Evolutionary conservation across 805 yeast genomes (phyloP).

Genomic region (Ogataea populi-albae): DNA sequence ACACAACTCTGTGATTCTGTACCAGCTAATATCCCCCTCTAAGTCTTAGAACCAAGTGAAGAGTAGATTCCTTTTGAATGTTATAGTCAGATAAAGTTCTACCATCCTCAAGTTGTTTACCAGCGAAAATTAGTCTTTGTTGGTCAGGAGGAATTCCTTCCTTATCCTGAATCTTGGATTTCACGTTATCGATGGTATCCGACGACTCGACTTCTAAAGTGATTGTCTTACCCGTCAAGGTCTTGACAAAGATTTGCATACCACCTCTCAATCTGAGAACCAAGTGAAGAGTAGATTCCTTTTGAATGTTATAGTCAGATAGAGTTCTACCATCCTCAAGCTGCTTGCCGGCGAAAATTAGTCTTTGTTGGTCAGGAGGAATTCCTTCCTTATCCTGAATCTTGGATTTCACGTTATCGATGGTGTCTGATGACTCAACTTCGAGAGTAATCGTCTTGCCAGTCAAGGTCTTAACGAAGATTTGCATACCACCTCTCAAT

Average conservation of each 20-base stretch:
- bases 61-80: constrained; percentile 96
- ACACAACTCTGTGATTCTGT: constrained; percentile 1
- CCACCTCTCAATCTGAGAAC: constrained; percentile 89
- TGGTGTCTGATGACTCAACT: constrained; percentile 47
- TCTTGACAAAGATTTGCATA: constrained; percentile 59
- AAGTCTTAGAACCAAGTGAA: constrained; percentile 94
- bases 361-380: constrained; percentile 45
- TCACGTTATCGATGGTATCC: constrained; percentile 96
- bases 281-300: constrained; percentile 63
- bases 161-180: constrained; percentile 94
- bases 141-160: constrained; percentile 98
- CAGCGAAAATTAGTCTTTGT: constrained; percentile 95
- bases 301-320: constrained; percentile 68
- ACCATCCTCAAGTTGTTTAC: constrained; percentile 96
- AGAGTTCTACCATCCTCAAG: constrained; percentile 81
- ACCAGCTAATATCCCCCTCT: constrained; percentile 77
- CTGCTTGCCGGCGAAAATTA: constrained; percentile 47
- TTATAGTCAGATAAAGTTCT: constrained; percentile 96
- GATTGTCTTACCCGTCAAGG: constrained; percentile 60
- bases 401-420: constrained; percentile 43
- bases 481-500: constrained; percentile 67
- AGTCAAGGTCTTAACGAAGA: constrained; percentile 84
- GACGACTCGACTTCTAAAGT: constrained; percentile 97
- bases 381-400: constrained; percentile 44
- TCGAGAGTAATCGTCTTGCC: constrained; percentile 79